A percentile compares a stretch with the other conserved stretches of the same genome.
Evolutionary conservation across 176 grass and related monocot species (phyloP).

Genomic region (Carex cristatella): DNA sequence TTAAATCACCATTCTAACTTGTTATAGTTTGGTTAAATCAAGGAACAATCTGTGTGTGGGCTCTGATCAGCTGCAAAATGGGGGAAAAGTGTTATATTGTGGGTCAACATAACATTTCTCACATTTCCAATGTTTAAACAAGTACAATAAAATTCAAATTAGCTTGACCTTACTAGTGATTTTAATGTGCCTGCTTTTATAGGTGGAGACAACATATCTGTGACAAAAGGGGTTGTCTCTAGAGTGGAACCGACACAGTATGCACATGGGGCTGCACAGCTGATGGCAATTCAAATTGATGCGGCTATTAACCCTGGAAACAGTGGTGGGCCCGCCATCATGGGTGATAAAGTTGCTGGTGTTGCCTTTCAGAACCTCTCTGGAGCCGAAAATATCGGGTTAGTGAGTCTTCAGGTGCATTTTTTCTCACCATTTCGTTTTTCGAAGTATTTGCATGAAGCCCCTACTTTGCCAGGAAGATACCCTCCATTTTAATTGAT

Average conservation of each 20-base stretch:
- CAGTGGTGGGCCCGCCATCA: slow-evolving; percentile 88
- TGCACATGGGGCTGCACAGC: slow-evolving; percentile 87
- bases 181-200: slow-evolving; percentile 9
- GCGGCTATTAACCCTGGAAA: slow-evolving; percentile 99
- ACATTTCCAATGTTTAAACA: neutral
- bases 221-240: slow-evolving; percentile 97
- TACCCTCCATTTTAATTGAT: slow-evolving; percentile 18
- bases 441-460: neutral
- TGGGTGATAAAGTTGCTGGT: slow-evolving; percentile 95
- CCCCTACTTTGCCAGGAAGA: neutral
- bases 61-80: neutral
- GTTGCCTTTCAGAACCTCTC: slow-evolving; percentile 97
- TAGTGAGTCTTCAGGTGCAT: slow-evolving; percentile 9
- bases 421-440: neutral
- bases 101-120: neutral
- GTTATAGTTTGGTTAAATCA: neutral
- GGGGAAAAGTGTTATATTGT: neutral
- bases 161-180: neutral
- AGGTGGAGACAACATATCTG: slow-evolving; percentile 99
- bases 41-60: neutral
- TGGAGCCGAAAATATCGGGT: slow-evolving; percentile 98
- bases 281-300: slow-evolving; percentile 99
- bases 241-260: slow-evolving; percentile 95
- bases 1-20: neutral
- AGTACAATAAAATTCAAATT: neutral